Percentiles rank a stretch among this genome's conserved stretches.
Evolutionary conservation across 2,329 filamentous ascomycete species (phyloP).

Genomic region (Pseudocercospora vitis): DNA sequence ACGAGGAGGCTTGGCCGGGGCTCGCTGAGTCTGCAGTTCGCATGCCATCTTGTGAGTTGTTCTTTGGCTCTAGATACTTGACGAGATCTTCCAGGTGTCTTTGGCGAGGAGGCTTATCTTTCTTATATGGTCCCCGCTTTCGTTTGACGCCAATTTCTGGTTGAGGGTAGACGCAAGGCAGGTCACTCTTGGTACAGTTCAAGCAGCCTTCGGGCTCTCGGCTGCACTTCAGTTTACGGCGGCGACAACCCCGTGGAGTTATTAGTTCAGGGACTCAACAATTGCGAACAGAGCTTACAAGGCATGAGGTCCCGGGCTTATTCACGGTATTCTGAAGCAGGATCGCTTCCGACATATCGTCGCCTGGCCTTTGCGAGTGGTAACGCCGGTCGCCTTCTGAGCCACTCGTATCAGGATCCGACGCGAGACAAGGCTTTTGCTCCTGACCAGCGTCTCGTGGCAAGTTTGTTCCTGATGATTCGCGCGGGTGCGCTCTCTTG

Average conservation of each 20-base stretch:
- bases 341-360: conserved; percentile 22
- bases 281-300: too few relatives aligned
- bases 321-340: conserved; percentile 25
- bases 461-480: too few relatives aligned
- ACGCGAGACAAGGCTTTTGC: too few relatives aligned
- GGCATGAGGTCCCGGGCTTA: conserved; percentile 33
- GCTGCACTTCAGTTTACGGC: conserved; percentile 34
- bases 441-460: too few relatives aligned
- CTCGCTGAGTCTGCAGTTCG: conserved; percentile 7
- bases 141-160: conserved; percentile 31
- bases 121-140: conserved; percentile 36
- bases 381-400: too few relatives aligned
- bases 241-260: conserved; percentile 30
- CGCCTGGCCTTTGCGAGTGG: not conserved
- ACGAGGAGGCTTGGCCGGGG: conserved; percentile 17
- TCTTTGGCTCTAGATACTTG: conserved; percentile 31
- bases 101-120: conserved; percentile 32
- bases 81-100: conserved; percentile 34
- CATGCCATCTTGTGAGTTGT: conserved; percentile 5
- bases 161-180: conserved; percentile 33
- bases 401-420: too few relatives aligned
- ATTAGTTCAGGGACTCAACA: too few relatives aligned
- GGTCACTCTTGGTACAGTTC: conserved; percentile 31
- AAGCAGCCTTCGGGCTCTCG: conserved; percentile 30
- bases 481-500: not conserved